phyloP scores from a whole-genome alignment of 1,284 basidiomycete species.

The Ustilago lituana region DNA sequence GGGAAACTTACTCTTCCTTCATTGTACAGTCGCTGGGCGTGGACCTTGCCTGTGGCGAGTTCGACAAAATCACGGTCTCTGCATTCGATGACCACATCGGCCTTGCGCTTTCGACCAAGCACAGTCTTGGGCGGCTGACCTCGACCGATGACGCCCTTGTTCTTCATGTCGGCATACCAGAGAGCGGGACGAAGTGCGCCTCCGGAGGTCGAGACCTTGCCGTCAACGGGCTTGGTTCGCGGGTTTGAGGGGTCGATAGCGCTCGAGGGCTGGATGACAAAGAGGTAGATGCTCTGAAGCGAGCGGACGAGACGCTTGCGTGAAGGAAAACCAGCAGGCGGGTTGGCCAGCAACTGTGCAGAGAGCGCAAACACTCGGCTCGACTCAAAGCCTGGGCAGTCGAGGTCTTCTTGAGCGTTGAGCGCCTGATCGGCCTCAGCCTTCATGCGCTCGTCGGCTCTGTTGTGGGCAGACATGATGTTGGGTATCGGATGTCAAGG shows the following conservation, averaged over 20 bases:
- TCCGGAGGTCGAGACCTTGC: slow-evolving; percentile 39
- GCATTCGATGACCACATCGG: slow-evolving; percentile 63
- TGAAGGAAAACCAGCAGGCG: slow-evolving; percentile 52
- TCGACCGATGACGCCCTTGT: slow-evolving; percentile 45
- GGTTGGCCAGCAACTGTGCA: slow-evolving; percentile 47
- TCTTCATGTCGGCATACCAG: slow-evolving; percentile 58
- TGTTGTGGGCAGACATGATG: slow-evolving; percentile 10
- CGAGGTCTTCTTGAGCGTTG: slow-evolving; percentile 42
- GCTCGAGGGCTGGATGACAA: slow-evolving; percentile 56
- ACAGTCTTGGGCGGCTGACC: slow-evolving; percentile 59
- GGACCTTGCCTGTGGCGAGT: slow-evolving; percentile 60
- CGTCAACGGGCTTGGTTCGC: slow-evolving; percentile 49
- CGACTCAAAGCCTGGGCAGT: slow-evolving; percentile 58
- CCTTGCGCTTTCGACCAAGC: slow-evolving; percentile 56
- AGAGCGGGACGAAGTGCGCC: slow-evolving; percentile 60
- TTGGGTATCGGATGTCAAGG: too few relatives aligned
- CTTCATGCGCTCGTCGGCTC: slow-evolving; percentile 38
- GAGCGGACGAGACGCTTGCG: slow-evolving; percentile 52
- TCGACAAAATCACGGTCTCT: slow-evolving; percentile 60
- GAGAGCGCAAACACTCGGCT: slow-evolving; percentile 61
- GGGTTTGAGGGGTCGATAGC: slow-evolving; percentile 58
- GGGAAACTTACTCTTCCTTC: slow-evolving; percentile 52
- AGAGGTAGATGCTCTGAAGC: slow-evolving; percentile 60
- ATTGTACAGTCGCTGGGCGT: slow-evolving; percentile 55
- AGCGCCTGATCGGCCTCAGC: slow-evolving; percentile 54